Evolutionary conservation across 257 asterid species (phyloP).

Genomic region (Cinchona pubescens): DNA sequence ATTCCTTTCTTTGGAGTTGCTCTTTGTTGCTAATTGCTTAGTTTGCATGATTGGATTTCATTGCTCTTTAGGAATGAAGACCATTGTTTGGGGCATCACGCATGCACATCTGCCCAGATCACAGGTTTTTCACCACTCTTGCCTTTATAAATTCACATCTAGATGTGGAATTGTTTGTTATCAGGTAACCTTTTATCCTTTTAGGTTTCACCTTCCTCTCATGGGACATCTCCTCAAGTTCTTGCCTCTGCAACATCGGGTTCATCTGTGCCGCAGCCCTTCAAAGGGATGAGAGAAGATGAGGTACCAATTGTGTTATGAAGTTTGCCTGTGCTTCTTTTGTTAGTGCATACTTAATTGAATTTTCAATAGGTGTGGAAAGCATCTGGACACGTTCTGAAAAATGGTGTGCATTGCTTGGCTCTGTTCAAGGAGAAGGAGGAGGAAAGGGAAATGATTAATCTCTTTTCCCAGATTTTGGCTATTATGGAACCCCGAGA

Average conservation of each 20-base stretch:
- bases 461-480: conserved; percentile 82
- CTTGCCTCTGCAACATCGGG: conserved; percentile 64
- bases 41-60: neutral
- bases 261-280: conserved; percentile 69
- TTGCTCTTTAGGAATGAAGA: conserved; percentile 81
- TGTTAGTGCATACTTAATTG: neutral
- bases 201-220: conserved; percentile 89
- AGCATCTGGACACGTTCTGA: conserved; percentile 95
- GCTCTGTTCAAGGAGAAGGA: conserved; percentile 96
- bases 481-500: conserved; percentile 99
- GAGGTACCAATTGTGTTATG: conserved; percentile 53
- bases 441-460: conserved; percentile 97
- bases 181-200: conserved; percentile 20
- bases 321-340: conserved; percentile 11
- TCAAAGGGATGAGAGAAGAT: conserved; percentile 96
- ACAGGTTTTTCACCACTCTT: conserved; percentile 54
- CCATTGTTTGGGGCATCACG: conserved; percentile 96
- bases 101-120: conserved; percentile 96
- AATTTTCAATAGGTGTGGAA: conserved; percentile 77
- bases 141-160: neutral
- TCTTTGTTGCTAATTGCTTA: neutral
- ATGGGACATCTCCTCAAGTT: conserved; percentile 80
- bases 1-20: neutral
- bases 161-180: conserved; percentile 20
- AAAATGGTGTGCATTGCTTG: conserved; percentile 96